Evolutionary conservation across 345 rosid species (phyloP), one percentile per base, ranked within the genome.

Genomic region (Lagerstroemia speciosa): DNA sequence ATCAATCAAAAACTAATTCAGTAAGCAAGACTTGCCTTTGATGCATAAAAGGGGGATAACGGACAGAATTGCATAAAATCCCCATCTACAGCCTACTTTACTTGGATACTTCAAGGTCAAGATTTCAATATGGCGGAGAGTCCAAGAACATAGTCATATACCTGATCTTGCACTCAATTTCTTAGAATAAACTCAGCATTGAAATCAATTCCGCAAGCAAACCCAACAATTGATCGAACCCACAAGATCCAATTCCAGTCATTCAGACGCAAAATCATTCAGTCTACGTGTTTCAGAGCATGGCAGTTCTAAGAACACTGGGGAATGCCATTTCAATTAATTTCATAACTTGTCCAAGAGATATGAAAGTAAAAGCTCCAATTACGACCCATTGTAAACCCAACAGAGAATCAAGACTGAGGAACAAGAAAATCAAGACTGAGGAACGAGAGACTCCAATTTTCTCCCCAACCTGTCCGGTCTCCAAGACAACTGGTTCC

Each of bases 401-500:
- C 38, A 36, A 36, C 38, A 9, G 38, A 38, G 5, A 5, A 38
- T 5, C 10, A 27, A 10, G 31, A 30, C 1, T 34, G 20, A 69
- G 63, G 45, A 36, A 27, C 30, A 64, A 36, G 7, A 24, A 27
- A 20, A 41, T 41, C 24, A 27, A 15, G 31, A 34, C 1, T 41
- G 20, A 69, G 64, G 46, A 37, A 24, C 32, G 61, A 38, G 12
- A 24, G 27, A 19, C 63, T 24, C 19, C 10, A 37, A 41, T 27
- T 29, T 22, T 15, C 16, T 20, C 45, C 24, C 73, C 20, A 71
- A 86, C 93, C 93, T 78, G 82, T 0, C 89, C 93, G 67, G 86
- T 77, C 38, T 81, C 79, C 67, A 87, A 62, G 66, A 86, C 71
- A 19, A 87, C 89, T 67, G 91, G 89, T 61, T 87, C 91, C 69